Percentiles rank a stretch among this genome's conserved stretches.
Conservation (phyloP, 805 yeast genomes). For the Saccharomycopsis microspora region DNA sequence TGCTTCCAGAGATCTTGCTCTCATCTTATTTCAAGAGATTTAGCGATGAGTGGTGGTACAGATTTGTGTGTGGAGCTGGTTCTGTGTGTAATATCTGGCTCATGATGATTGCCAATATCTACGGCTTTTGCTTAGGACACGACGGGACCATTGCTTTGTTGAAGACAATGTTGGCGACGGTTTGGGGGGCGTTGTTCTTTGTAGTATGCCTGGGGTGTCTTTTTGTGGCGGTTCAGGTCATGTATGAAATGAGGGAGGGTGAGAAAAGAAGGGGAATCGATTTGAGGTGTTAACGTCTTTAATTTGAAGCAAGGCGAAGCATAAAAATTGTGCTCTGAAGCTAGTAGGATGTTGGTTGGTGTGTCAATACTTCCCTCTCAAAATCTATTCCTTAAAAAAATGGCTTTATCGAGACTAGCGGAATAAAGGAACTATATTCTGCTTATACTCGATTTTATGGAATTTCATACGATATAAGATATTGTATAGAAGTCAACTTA, state of each 20-base stretch:
- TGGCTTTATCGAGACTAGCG: no score
- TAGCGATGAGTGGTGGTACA: slow-evolving; percentile 49
- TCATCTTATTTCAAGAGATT: slow-evolving; percentile 32
- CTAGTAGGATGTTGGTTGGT: no score
- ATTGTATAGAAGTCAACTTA: no score
- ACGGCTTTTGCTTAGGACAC: slow-evolving; percentile 87
- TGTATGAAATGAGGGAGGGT: slow-evolving; percentile 85
- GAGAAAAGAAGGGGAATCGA: slow-evolving; percentile 79
- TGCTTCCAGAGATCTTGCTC: slow-evolving; percentile 74
- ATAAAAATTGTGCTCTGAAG: no score
- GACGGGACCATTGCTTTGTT: slow-evolving; percentile 70
- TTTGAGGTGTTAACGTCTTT: slow-evolving; percentile 47
- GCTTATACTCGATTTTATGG: no score
- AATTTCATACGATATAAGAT: no score
- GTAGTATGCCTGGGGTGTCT: slow-evolving; percentile 49
- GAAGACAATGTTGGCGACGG: slow-evolving; percentile 60
- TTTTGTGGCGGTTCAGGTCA: slow-evolving; percentile 80
- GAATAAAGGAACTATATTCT: no score
- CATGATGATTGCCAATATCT: slow-evolving; percentile 95
- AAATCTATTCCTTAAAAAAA: no score
- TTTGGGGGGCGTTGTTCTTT: slow-evolving; percentile 54
- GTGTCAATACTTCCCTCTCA: no score
- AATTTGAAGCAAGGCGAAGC: neutral
- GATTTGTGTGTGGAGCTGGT: slow-evolving; percentile 77
- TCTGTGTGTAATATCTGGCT: slow-evolving; percentile 88